Percentiles rank a stretch among this genome's conserved stretches.
phyloP scores from a whole-genome alignment of 805 yeast species.

The Starmerella floricola region DNA sequence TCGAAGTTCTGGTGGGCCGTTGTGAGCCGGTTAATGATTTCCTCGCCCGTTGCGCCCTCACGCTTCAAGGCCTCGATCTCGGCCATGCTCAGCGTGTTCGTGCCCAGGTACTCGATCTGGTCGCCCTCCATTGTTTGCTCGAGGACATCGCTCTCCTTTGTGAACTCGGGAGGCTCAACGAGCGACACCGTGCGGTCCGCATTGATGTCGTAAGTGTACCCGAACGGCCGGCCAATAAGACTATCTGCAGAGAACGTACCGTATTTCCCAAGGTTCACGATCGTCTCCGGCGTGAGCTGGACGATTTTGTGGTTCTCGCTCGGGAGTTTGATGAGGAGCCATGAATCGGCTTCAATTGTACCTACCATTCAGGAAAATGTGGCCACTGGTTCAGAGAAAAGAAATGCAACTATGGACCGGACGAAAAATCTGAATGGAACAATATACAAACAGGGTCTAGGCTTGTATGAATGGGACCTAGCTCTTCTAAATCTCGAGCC shows the following conservation, averaged over 20 bases:
- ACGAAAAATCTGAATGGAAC: too few species aligned
- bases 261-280: constrained; percentile 75
- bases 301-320: constrained; percentile 67
- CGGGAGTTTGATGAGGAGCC: constrained; percentile 63
- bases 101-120: constrained; percentile 51
- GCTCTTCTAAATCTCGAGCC: too few species aligned
- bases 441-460: too few species aligned
- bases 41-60: constrained; percentile 60
- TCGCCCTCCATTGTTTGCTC: constrained; percentile 55
- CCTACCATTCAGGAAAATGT: constrained; percentile 1
- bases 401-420: too few species aligned
- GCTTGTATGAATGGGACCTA: too few species aligned
- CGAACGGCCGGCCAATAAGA: constrained; percentile 70
- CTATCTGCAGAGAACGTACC: constrained; percentile 70
- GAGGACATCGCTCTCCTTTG: constrained; percentile 31
- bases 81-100: constrained; percentile 61
- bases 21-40: constrained; percentile 69
- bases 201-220: constrained; percentile 76
- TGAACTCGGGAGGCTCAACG: constrained; percentile 26
- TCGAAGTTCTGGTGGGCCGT: constrained; percentile 77
- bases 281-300: constrained; percentile 47
- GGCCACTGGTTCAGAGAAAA: too few species aligned
- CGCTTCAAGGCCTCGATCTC: constrained; percentile 77
- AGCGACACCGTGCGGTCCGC: constrained; percentile 34
- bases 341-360: constrained; percentile 37